Evolutionary conservation across 805 yeast genomes (phyloP).

Genomic region (Starmera quercuum): DNA sequence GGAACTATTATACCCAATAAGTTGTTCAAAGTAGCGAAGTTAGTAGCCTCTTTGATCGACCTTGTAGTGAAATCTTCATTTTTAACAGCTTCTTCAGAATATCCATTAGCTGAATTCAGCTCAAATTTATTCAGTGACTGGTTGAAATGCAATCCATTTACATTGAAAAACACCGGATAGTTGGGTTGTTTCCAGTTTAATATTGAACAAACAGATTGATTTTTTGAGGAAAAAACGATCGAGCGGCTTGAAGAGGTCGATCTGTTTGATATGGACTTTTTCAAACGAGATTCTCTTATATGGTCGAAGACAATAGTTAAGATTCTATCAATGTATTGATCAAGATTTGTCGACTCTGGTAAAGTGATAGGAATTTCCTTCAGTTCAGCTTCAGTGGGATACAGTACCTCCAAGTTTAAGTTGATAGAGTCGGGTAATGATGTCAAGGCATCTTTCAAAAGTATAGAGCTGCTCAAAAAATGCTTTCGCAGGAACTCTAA

Average conservation of each 20-base stretch:
- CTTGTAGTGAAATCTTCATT: conserved; percentile 41
- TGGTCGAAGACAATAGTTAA: conserved; percentile 69
- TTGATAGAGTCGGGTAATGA: conserved; percentile 53
- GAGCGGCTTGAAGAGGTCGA: conserved; percentile 38
- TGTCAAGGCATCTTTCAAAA: conserved; percentile 51
- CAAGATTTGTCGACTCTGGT: conserved; percentile 42
- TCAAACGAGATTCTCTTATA: conserved; percentile 42
- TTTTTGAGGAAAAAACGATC: conserved; percentile 76
- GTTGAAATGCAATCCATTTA: conserved; percentile 53
- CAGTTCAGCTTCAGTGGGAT: conserved; percentile 55
- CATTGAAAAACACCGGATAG: conserved; percentile 84
- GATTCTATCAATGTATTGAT: conserved; percentile 69
- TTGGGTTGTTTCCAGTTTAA: conserved; percentile 98
- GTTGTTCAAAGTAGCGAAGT: conserved; percentile 75
- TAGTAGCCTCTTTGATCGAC: conserved; percentile 75
- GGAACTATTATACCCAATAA: conserved; percentile 80
- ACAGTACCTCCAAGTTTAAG: conserved; percentile 66
- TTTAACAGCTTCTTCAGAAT: conserved; percentile 16
- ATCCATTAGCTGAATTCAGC: conserved; percentile 35
- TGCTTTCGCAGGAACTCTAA: conserved; percentile 17
- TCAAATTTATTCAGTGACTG: conserved; percentile 22
- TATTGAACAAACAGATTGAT: conserved; percentile 86
- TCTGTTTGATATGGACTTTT: conserved; percentile 20
- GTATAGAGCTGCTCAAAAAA: conserved; percentile 39
- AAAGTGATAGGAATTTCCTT: conserved; percentile 31